These are phyloP conservation scores for Trichaptum fuscoviolaceum DNA, from an alignment of 768 basidiomycete genomes.

Conservation along the genomic window DNA sequence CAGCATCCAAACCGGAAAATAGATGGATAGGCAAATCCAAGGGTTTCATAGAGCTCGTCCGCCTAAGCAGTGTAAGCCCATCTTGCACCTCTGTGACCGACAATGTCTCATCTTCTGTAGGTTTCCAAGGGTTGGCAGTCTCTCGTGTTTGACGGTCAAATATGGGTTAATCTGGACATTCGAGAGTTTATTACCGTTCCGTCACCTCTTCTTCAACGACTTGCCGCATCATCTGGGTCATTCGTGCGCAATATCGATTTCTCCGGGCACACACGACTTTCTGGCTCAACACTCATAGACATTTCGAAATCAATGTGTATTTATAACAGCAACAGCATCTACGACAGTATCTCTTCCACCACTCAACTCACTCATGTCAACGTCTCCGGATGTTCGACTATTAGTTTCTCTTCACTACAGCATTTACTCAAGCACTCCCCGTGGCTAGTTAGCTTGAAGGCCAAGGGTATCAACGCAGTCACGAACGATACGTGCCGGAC, in stretches of 20 bases:
- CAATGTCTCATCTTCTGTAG: constrained; percentile 30
- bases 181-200: constrained; percentile 56
- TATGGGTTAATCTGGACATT: constrained; percentile 71
- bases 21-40: constrained; percentile 74
- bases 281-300: constrained; percentile 43
- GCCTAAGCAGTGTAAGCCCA: constrained; percentile 66
- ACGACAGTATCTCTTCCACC: neutral
- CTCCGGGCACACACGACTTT: constrained; percentile 51
- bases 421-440: constrained; percentile 64
- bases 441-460: constrained; percentile 46
- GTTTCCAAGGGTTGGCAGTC: constrained; percentile 73
- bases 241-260: constrained; percentile 63
- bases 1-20: constrained; percentile 54
- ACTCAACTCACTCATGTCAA: constrained; percentile 71
- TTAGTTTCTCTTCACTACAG: constrained; percentile 66
- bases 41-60: constrained; percentile 74
- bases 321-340: constrained; percentile 18
- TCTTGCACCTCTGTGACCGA: neutral
- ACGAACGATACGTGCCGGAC: constrained; percentile 71
- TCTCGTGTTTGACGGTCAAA: constrained; percentile 78
- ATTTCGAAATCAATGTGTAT: constrained; percentile 53
- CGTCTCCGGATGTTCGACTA: constrained; percentile 62
- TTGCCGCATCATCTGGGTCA: constrained; percentile 53
- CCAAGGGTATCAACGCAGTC: constrained; percentile 66
- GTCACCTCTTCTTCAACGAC: constrained; percentile 41